Conservation (phyloP, 2,329 filamentous ascomycete species). For the Aspergillus aculeatinus region DNA sequence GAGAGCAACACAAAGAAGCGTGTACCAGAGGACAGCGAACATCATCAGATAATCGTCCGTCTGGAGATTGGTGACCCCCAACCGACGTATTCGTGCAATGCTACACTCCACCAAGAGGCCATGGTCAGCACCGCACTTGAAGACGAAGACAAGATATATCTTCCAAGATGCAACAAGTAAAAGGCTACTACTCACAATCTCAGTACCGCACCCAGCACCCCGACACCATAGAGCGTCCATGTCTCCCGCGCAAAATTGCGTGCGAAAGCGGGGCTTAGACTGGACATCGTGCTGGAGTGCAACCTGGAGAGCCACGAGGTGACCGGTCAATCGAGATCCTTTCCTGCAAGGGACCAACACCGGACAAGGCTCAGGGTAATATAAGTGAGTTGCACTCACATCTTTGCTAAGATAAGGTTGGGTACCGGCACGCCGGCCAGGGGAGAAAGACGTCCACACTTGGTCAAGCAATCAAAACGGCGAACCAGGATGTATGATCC, state of each 20-base stretch:
- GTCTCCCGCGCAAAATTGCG: slow-evolving; percentile 36
- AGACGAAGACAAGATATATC: background rate
- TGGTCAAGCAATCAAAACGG: background rate
- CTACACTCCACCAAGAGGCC: slow-evolving; percentile 23
- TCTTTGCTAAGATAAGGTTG: background rate
- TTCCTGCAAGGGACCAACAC: slow-evolving; percentile 5
- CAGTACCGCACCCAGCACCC: slow-evolving; percentile 36
- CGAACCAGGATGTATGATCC: background rate
- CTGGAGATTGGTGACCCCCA: slow-evolving; percentile 53
- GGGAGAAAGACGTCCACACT: background rate
- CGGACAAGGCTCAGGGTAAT: slow-evolving; percentile 1
- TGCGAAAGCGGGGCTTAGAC: slow-evolving; percentile 29
- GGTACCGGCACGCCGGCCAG: background rate
- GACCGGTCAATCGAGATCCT: slow-evolving; percentile 13
- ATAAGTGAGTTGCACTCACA: background rate
- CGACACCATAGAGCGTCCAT: slow-evolving; percentile 44
- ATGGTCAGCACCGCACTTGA: background rate
- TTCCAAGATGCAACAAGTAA: background rate
- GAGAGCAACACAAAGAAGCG: slow-evolving; percentile 54
- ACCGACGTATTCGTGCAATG: slow-evolving; percentile 40
- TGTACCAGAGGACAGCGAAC: slow-evolving; percentile 56
- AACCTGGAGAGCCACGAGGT: slow-evolving; percentile 18
- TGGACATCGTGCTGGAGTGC: slow-evolving; percentile 28
- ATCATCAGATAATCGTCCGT: slow-evolving; percentile 58
- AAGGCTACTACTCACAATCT: slow-evolving; percentile 41